These are phyloP conservation scores for Elaeagnus macrophylla DNA, from an alignment of 306 rosid species.

Conservation along the genomic window DNA sequence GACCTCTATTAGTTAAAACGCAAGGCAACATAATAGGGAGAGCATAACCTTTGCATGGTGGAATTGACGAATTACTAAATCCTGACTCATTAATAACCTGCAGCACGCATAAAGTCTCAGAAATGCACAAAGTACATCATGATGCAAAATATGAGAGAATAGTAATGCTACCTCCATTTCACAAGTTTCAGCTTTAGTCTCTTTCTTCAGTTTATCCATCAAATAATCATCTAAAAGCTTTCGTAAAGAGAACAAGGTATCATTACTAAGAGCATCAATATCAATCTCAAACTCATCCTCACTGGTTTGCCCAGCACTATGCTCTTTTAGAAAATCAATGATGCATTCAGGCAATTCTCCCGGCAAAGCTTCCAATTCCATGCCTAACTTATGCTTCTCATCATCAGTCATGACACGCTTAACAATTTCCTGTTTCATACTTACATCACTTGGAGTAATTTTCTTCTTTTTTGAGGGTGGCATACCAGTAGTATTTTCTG, in stretches of 20 bases:
- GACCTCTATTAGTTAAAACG: neutral
- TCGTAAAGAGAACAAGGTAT: constrained; percentile 50
- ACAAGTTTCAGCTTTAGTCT: constrained; percentile 48
- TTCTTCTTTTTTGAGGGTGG: constrained; percentile 60
- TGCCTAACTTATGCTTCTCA: constrained; percentile 52
- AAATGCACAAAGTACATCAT: constrained; percentile 2
- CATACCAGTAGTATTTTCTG: constrained; percentile 32
- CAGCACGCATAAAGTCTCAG: constrained; percentile 14
- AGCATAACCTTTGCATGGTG: constrained; percentile 60
- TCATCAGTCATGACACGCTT: constrained; percentile 49
- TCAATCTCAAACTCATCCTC: constrained; percentile 85
- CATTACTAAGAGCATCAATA: constrained; percentile 68
- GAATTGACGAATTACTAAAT: constrained; percentile 79
- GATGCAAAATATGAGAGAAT: neutral
- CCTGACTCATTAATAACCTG: constrained; percentile 75
- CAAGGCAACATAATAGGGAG: constrained; percentile 10
- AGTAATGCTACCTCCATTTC: constrained; percentile 51
- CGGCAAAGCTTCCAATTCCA: constrained; percentile 57
- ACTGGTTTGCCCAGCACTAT: constrained; percentile 50
- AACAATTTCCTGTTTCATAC: constrained; percentile 37
- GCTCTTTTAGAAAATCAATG: constrained; percentile 62
- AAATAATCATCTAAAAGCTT: constrained; percentile 59
- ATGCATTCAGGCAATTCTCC: constrained; percentile 64
- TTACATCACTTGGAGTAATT: constrained; percentile 34
- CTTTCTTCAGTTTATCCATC: constrained; percentile 42